Conservation (phyloP, 352 stramenopile species). For the Plasmopara viticola region DNA sequence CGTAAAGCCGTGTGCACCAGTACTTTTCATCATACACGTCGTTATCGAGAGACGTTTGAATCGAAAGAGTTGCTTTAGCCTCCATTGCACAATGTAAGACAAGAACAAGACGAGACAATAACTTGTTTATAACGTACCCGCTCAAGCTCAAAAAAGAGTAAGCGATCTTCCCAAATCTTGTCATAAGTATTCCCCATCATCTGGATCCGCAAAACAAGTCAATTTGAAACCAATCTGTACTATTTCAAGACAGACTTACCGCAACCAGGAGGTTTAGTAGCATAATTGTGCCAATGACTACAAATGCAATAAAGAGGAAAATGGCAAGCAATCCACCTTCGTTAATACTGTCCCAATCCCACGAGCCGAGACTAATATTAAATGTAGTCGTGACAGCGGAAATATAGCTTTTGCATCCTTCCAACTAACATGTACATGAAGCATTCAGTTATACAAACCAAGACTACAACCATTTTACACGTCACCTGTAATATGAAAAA, state of each 20-base stretch:
- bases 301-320: slow-evolving; percentile 64
- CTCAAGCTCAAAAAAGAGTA: slow-evolving; percentile 79
- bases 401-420: slow-evolving; percentile 64
- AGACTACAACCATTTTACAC: not conserved
- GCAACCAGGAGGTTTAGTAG: slow-evolving; percentile 73
- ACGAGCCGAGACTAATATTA: slow-evolving; percentile 67
- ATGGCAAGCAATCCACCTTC: slow-evolving; percentile 65
- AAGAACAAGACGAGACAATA: not conserved
- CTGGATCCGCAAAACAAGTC: slow-evolving; percentile 17
- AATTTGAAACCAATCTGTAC: not conserved
- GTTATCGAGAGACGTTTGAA: slow-evolving; percentile 61
- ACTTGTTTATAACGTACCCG: slow-evolving; percentile 27
- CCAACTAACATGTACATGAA: slow-evolving; percentile 28
- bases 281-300: slow-evolving; percentile 79
- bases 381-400: slow-evolving; percentile 49
- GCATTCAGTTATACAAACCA: not conserved
- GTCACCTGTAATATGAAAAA: slow-evolving; percentile 80
- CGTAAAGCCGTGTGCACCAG: slow-evolving; percentile 68
- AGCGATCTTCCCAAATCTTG: slow-evolving; percentile 76
- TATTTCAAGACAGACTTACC: slow-evolving; percentile 20
- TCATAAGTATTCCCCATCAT: slow-evolving; percentile 85
- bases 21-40: slow-evolving; percentile 65
- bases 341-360: slow-evolving; percentile 69
- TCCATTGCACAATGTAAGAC: slow-evolving; percentile 13
- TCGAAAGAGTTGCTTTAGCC: slow-evolving; percentile 70